phyloP scores from a whole-genome alignment of 805 yeast genomes.

The Cyberlindnera veronae region DNA sequence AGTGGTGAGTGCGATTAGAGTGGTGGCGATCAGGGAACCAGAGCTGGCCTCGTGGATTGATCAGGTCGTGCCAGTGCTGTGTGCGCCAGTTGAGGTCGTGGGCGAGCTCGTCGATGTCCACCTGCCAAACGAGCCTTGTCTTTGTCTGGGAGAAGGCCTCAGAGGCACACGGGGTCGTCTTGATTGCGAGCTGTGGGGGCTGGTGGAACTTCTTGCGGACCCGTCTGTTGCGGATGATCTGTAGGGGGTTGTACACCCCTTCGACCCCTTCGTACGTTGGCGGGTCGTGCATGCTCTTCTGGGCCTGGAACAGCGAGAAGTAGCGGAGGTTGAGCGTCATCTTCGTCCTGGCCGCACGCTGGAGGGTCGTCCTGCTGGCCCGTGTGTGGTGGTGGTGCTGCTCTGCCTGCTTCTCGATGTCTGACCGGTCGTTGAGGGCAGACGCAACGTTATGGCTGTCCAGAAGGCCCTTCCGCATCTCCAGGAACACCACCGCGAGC shows the following conservation, averaged over 20 bases:
- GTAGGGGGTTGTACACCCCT: constrained; percentile 77
- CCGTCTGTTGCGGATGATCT: constrained; percentile 70
- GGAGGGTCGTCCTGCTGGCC: constrained; percentile 32
- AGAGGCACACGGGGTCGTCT: constrained; percentile 59
- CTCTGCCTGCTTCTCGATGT: constrained; percentile 23
- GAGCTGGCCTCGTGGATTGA: constrained; percentile 40
- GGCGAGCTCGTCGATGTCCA: constrained; percentile 55
- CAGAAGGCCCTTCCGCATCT: constrained; percentile 40
- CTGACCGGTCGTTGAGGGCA: constrained; percentile 16
- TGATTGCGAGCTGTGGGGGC: constrained; percentile 41
- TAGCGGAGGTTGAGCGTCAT: constrained; percentile 31
- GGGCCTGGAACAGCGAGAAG: constrained; percentile 23
- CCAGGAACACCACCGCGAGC: constrained; percentile 38
- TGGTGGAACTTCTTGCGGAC: constrained; percentile 50
- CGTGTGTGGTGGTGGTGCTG: constrained; percentile 18
- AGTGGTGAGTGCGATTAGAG: not conserved
- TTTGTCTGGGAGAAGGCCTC: constrained; percentile 52
- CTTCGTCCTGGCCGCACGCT: constrained; percentile 49
- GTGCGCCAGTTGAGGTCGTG: constrained; percentile 58
- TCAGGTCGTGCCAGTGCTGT: constrained; percentile 51
- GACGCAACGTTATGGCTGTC: constrained; percentile 40
- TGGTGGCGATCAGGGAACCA: constrained; percentile 43
- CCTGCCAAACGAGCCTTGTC: constrained; percentile 57
- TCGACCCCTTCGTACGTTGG: constrained; percentile 43
- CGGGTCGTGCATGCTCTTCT: constrained; percentile 12